Percentiles rank a stretch among this genome's conserved stretches.
These are phyloP conservation scores for Macrotyloma uniflorum DNA, from an alignment of 306 rosid genomes.

Conservation along the genomic window DNA sequence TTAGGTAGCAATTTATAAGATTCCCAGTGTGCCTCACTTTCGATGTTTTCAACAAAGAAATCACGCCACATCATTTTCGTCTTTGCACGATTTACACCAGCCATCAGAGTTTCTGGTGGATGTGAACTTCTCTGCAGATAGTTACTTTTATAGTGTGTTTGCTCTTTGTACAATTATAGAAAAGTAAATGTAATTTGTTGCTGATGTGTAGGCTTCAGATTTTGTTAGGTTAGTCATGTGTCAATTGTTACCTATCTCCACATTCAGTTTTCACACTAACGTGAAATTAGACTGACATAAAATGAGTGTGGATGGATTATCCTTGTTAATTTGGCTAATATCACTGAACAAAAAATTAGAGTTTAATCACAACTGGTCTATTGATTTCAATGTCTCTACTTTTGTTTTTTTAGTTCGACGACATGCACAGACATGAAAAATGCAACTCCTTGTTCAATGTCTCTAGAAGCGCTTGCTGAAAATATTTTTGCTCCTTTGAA, in stretches of 20 bases:
- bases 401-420: not conserved
- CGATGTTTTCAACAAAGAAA: not conserved
- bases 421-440: not conserved
- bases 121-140: not conserved
- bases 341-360: not conserved
- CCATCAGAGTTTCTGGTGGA: not conserved
- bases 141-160: not conserved
- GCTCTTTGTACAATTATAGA: not conserved
- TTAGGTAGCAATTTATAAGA: not conserved
- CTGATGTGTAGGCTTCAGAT: not conserved
- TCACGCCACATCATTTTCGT: not conserved
- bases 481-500: not conserved
- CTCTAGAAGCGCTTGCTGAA: not conserved
- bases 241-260: not conserved
- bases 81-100: constrained; percentile 9
- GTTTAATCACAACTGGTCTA: not conserved
- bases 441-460: not conserved
- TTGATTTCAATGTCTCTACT: not conserved
- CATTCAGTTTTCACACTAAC: not conserved
- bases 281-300: not conserved
- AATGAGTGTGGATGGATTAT: not conserved
- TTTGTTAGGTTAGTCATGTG: not conserved
- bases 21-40: constrained; percentile 2
- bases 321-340: constrained; percentile 1
- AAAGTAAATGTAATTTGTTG: constrained; percentile 31